Conservation (phyloP, 2,329 filamentous ascomycete genomes). For the Alternaria hordeiaustralica region DNA sequence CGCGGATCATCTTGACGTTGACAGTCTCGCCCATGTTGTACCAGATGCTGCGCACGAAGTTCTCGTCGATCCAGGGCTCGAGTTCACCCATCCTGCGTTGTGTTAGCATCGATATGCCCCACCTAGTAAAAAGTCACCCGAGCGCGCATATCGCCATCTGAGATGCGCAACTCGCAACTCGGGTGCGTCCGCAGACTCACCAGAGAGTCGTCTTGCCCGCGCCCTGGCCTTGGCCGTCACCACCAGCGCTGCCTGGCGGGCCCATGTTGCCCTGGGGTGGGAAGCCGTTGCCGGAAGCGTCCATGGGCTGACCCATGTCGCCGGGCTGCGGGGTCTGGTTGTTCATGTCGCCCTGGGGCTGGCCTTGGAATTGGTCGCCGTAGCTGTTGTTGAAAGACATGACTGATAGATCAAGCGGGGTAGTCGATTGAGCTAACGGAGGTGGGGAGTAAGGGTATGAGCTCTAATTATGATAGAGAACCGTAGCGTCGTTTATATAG, state of each 20-base stretch:
- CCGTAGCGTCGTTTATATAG: conserved; percentile 27
- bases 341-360: conserved; percentile 59
- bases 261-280: conserved; percentile 57
- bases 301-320: conserved; percentile 64
- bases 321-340: conserved; percentile 56
- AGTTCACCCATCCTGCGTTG: conserved; percentile 92
- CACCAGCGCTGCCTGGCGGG: conserved; percentile 46
- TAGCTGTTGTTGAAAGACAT: conserved; percentile 75
- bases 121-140: background rate
- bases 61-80: conserved; percentile 99
- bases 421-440: conserved; percentile 20
- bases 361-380: conserved; percentile 63
- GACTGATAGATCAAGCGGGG: conserved; percentile 39
- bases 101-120: conserved; percentile 27
- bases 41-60: conserved; percentile 95
- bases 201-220: conserved; percentile 61
- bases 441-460: conserved; percentile 28
- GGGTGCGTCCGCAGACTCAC: conserved; percentile 43
- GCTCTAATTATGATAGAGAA: conserved; percentile 41
- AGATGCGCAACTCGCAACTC: background rate
- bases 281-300: conserved; percentile 59
- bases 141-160: background rate
- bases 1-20: conserved; percentile 99
- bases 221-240: conserved; percentile 48
- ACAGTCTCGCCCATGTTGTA: conserved; percentile 92